Base-by-base conservation (phyloP, 2,329 filamentous ascomycete genomes). In the Fusarium neocosmosporiellum region DNA sequence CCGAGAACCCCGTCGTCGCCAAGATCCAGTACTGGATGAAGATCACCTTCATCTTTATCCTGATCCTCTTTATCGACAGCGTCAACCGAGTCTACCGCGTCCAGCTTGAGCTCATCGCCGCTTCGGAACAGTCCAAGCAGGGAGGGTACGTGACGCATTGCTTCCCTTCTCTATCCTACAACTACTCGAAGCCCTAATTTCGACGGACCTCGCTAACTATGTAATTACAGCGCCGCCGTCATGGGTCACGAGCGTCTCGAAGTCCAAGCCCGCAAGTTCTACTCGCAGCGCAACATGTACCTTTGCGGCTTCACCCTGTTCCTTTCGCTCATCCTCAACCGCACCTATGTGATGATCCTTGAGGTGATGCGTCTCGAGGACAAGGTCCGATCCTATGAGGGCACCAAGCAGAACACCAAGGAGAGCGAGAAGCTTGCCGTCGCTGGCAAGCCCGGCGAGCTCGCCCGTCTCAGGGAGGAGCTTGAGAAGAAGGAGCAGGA, bases 211-310 rank as follows among this genome's bases (percentile, higher is more conserved):
- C 70, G 53, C 77, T 79, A 73, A 79, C 66, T 16, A 36, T 43
- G 27, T n/a, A 43, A 65, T 37, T 62, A 63, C 75, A 86, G 84
- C 65, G 84, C 93, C 80, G 90, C 91, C 59, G 91, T 95, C 68
- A 91, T 98, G 78, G 96, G 96, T 73, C 92, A 94, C 81, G 96
- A 98, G 83, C 96, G 96, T 74, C 95, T 97, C 90, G 96, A 99
- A 86, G 96, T 98, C 60, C 96, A 99, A 85, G 96, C 96, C 75
- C 95, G 96, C 89, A 99, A 99, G 86, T 99, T 99, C 89, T 99
- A 99, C 90, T 98, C 95, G 71, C 96, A 99, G 88, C 95, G 96
- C 84, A 99, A 99, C 91, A 99, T 99, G 96, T 99, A 99, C 87
- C 95, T 99, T 71, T 98, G 96, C 84, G 96, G 96, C 78, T 99